A percentile compares a stretch with the other conserved stretches of the same genome.
These are phyloP conservation scores for Globomyces pollinis-pini DNA, from an alignment of 192 early-diverging fungal genomes.

Conservation along the genomic window DNA sequence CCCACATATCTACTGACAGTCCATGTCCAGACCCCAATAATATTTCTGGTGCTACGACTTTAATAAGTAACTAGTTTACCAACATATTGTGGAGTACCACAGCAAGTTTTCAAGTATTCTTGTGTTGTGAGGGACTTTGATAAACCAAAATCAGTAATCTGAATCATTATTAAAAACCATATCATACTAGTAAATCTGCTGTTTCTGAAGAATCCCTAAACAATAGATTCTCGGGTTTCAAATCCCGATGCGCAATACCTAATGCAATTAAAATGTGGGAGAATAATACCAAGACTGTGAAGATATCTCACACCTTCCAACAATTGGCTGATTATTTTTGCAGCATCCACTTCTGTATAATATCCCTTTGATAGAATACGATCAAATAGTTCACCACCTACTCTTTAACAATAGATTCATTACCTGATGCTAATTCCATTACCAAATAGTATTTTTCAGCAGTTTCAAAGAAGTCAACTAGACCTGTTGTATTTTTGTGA, in stretches of 20 bases:
- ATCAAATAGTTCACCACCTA: constrained; percentile 53
- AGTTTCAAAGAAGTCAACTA: constrained; percentile 37
- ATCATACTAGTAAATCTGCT: constrained; percentile 47
- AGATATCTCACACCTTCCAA: constrained; percentile 37
- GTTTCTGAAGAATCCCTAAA: constrained; percentile 37
- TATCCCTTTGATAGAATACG: constrained; percentile 36
- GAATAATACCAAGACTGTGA: too few species aligned
- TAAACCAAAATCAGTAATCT: constrained; percentile 72
- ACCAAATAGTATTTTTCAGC: constrained; percentile 30
- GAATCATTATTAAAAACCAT: too few species aligned
- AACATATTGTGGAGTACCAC: constrained; percentile 46
- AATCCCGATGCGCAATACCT: constrained; percentile 43
- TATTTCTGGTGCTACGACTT: constrained; percentile 70
- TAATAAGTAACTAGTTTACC: too few species aligned
- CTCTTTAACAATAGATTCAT: background rate
- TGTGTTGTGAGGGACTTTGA: constrained; percentile 52
- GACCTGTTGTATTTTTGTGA: constrained; percentile 31
- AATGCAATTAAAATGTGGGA: too few species aligned
- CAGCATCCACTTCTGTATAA: constrained; percentile 46
- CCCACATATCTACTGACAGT: constrained; percentile 66
- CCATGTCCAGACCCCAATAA: constrained; percentile 49
- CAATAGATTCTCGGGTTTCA: constrained; percentile 52
- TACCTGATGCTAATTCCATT: constrained; percentile 39
- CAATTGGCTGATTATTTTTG: constrained; percentile 30
- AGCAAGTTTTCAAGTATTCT: constrained; percentile 55